Percentiles rank a stretch among this genome's conserved stretches.
Evolutionary conservation across 176 grass and related monocot species (phyloP).

Genomic region (Hordeum marinum): DNA sequence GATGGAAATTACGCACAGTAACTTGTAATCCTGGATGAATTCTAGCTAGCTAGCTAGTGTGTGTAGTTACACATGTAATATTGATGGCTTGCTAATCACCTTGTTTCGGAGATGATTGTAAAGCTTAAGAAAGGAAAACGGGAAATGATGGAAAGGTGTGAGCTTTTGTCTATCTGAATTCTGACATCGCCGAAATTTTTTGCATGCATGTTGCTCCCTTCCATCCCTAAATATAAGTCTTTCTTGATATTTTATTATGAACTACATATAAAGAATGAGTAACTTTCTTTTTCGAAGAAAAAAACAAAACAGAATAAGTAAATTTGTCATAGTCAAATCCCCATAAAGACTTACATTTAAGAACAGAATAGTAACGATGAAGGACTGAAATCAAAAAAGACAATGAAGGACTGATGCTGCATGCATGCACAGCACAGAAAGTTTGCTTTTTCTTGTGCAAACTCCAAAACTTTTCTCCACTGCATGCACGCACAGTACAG

Average conservation of each 20-base stretch:
- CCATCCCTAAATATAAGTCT: too few species aligned
- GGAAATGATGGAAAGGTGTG: not conserved
- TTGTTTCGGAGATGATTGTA: not conserved
- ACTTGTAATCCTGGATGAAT: not conserved
- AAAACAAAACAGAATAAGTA: too few species aligned
- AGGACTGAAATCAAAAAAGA: too few species aligned
- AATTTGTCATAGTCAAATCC: too few species aligned
- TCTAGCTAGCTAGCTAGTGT: not conserved
- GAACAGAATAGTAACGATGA: too few species aligned
- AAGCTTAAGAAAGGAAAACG: not conserved
- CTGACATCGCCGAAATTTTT: slow-evolving; percentile 9
- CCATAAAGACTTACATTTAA: too few species aligned
- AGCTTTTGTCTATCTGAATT: not conserved
- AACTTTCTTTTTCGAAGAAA: too few species aligned
- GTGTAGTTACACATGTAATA: not conserved
- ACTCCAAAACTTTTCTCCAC: slow-evolving; percentile 2
- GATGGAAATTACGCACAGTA: not conserved
- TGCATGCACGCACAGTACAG: slow-evolving; percentile 19
- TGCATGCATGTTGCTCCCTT: not conserved
- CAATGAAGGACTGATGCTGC: not conserved
- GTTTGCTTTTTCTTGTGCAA: slow-evolving; percentile 22
- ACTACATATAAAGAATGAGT: too few species aligned
- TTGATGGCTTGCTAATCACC: not conserved
- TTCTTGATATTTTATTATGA: too few species aligned
- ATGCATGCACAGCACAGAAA: not conserved